Evolutionary conservation across 2,329 filamentous ascomycete species (phyloP).

Genomic region (Paraphoma sp.): DNA sequence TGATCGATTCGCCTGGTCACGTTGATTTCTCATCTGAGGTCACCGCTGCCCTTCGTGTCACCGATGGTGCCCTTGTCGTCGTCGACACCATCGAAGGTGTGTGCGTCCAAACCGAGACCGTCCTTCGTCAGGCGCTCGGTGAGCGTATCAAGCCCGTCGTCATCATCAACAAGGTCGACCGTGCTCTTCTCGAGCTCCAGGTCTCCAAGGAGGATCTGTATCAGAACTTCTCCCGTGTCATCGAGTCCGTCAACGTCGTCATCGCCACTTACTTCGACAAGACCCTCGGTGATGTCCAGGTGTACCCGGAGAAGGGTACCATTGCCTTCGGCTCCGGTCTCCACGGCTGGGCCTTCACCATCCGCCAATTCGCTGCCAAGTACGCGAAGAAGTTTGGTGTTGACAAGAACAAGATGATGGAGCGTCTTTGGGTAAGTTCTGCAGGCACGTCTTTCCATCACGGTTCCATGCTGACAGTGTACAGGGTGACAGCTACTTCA

Average conservation of each 20-base stretch:
- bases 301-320: conserved; percentile 97
- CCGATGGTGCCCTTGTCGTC: conserved; percentile 98
- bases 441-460: neutral
- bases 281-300: conserved; percentile 94
- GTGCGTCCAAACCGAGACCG: conserved; percentile 99
- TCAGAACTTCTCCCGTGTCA: conserved; percentile 99
- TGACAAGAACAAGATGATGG: conserved; percentile 99
- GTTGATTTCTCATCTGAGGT: conserved; percentile 99
- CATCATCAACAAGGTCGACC: conserved; percentile 99
- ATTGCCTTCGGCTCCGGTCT: conserved; percentile 99
- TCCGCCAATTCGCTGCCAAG: conserved; percentile 93
- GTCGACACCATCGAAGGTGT: conserved; percentile 99
- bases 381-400: conserved; percentile 99
- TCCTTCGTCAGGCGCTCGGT: conserved; percentile 97
- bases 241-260: conserved; percentile 99
- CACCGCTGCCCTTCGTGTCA: conserved; percentile 99
- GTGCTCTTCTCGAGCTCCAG: conserved; percentile 98
- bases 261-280: conserved; percentile 99
- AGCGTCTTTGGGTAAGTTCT: conserved; percentile 83
- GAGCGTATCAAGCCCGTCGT: conserved; percentile 99
- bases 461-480: neutral
- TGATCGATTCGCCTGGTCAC: conserved; percentile 99
- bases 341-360: conserved; percentile 99
- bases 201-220: conserved; percentile 98
- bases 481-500: conserved; percentile 96